These are phyloP conservation scores for Trypethelium eluteriae DNA, from an alignment of 495 filamentous ascomycete genomes.

Conservation along the genomic window DNA sequence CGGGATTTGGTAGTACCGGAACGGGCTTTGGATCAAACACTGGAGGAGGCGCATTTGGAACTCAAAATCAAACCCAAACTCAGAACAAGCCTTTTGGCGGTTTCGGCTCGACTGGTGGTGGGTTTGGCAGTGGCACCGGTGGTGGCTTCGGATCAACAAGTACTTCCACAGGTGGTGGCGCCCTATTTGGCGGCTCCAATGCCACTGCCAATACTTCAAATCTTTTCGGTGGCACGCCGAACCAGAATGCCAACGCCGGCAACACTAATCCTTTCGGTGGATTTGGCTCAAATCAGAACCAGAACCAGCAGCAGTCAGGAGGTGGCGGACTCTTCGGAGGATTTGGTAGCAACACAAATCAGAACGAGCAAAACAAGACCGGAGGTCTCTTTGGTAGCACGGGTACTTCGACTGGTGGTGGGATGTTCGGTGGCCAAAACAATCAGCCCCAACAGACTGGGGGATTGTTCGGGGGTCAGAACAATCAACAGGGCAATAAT, in stretches of 20 bases:
- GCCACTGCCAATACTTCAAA: conserved; percentile 23
- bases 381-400: conserved; percentile 54
- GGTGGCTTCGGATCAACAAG: conserved; percentile 17
- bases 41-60: conserved; percentile 24
- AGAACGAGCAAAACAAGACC: conserved; percentile 49
- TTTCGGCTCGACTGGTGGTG: conserved; percentile 19
- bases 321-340: conserved; percentile 19
- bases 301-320: conserved; percentile 32
- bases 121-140: conserved; percentile 14
- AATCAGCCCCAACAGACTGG: conserved; percentile 20
- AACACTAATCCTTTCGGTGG: neutral
- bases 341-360: conserved; percentile 34
- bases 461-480: conserved; percentile 46
- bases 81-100: conserved; percentile 32
- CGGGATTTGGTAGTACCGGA: conserved; percentile 20
- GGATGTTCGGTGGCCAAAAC: conserved; percentile 43
- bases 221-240: conserved; percentile 40
- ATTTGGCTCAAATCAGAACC: conserved; percentile 23
- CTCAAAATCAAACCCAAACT: conserved; percentile 24
- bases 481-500: conserved; percentile 36
- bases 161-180: conserved; percentile 28
- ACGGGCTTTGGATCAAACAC: conserved; percentile 31
- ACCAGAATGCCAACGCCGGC: conserved; percentile 28
- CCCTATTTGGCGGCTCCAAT: conserved; percentile 27
- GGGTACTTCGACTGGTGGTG: conserved; percentile 35